Percentiles rank a stretch among this genome's conserved stretches.
Evolutionary conservation across 2,329 filamentous ascomycete species (phyloP).

Genomic region (Fusarium burgessii): DNA sequence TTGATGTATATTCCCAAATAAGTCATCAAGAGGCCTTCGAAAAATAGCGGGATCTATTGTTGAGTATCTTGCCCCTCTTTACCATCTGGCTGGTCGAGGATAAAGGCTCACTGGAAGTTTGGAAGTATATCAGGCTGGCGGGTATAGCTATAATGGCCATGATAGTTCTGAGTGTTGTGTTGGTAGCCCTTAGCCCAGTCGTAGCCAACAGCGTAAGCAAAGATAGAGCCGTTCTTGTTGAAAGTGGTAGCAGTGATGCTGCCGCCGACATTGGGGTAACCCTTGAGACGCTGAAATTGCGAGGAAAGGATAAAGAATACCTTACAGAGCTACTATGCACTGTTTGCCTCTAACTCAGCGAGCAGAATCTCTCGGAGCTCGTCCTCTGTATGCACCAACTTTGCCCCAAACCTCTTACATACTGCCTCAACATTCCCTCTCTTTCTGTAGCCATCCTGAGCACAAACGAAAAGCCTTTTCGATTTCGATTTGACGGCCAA

Average conservation of each 20-base stretch:
- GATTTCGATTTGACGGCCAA: constrained; percentile 57
- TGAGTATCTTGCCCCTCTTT: too few species aligned
- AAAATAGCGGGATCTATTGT: too few species aligned
- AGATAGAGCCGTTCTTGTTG: constrained; percentile 85
- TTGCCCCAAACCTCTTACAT: constrained; percentile 61
- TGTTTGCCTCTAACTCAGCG: too few species aligned
- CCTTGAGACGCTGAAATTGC: constrained; percentile 89
- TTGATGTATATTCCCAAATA: too few species aligned
- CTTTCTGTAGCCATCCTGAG: constrained; percentile 64
- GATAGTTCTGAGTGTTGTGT: constrained; percentile 78
- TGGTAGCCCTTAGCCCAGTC: constrained; percentile 99
- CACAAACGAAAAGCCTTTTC: constrained; percentile 67
- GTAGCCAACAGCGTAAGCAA: constrained; percentile 92
- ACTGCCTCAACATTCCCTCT: constrained; percentile 71
- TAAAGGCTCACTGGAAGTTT: too few species aligned
- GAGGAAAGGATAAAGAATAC: too few species aligned
- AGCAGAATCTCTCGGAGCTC: too few species aligned
- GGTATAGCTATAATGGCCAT: too few species aligned
- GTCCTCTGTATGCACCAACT: constrained; percentile 57
- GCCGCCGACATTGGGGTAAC: constrained; percentile 85
- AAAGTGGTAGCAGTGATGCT: constrained; percentile 94
- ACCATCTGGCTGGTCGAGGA: too few species aligned
- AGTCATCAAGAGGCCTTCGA: too few species aligned
- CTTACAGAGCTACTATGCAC: too few species aligned
- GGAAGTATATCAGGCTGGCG: too few species aligned